Percentiles rank a stretch among this genome's conserved stretches.
phyloP scores from a whole-genome alignment of 331 rosid species.

The Prunus yedoensis region DNA sequence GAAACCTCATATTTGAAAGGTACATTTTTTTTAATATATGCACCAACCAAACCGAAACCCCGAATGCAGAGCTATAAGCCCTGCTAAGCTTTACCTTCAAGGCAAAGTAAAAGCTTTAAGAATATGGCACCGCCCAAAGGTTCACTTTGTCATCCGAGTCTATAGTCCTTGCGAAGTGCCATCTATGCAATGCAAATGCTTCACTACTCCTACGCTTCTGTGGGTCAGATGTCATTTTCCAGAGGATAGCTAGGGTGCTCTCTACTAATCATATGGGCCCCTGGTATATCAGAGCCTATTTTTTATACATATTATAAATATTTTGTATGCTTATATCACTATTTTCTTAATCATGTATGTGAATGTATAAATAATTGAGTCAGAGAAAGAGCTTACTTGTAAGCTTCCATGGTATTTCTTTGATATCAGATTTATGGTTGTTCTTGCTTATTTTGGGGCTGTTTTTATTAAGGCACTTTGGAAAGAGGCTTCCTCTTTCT shows the following conservation, averaged over 20 bases:
- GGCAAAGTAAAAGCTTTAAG: conserved; percentile 14
- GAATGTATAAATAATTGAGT: not conserved
- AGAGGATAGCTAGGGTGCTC: not conserved
- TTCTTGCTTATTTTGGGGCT: conserved; percentile 19
- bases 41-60: conserved; percentile 37
- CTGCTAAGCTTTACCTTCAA: conserved; percentile 48
- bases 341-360: too few relatives aligned
- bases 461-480: conserved; percentile 29
- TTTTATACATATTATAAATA: too few relatives aligned
- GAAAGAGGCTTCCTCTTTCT: conserved; percentile 13
- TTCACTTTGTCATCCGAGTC: too few relatives aligned
- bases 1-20: conserved; percentile 24
- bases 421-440: not conserved
- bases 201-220: conserved; percentile 14
- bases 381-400: not conserved
- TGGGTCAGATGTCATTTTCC: conserved; percentile 21
- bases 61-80: conserved; percentile 21
- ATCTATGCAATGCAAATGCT: conserved; percentile 11
- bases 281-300: not conserved
- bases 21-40: conserved; percentile 11
- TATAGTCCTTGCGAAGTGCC: not conserved
- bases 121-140: too few relatives aligned
- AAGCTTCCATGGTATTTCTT: not conserved
- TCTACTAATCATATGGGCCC: not conserved
- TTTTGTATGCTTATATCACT: not conserved